These are phyloP conservation scores for Galerina marginata DNA, from an alignment of 768 basidiomycete genomes.

Conservation along the genomic window DNA sequence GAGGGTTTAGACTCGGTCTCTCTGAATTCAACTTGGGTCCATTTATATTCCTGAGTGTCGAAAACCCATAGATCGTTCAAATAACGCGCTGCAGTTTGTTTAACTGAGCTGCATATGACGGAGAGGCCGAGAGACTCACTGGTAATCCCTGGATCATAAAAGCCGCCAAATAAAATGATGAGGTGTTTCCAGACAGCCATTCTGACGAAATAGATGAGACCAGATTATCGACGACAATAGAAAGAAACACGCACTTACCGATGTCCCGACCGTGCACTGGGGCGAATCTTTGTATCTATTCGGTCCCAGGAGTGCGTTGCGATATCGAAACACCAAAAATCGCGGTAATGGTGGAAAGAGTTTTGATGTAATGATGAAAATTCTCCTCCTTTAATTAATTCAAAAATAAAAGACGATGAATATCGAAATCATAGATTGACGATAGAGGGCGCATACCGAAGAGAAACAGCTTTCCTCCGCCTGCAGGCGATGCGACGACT, in stretches of 20 bases:
- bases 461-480: constrained; percentile 87
- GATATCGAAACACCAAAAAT: constrained; percentile 90
- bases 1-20: constrained; percentile 77
- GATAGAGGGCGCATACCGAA: constrained; percentile 54
- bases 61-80: constrained; percentile 87
- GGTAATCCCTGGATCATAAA: constrained; percentile 84
- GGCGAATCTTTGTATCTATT: constrained; percentile 83
- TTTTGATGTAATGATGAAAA: constrained; percentile 86
- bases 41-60: constrained; percentile 85
- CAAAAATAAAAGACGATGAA: no score
- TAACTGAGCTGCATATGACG: background rate
- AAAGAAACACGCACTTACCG: constrained; percentile 47
- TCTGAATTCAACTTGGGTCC: constrained; percentile 78
- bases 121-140: constrained; percentile 48
- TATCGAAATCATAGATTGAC: no score
- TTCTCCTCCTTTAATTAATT: constrained; percentile 75
- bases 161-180: constrained; percentile 88
- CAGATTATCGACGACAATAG: background rate
- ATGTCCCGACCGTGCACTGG: constrained; percentile 84
- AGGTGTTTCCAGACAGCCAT: constrained; percentile 92
- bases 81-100: constrained; percentile 63
- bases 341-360: constrained; percentile 86
- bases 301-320: constrained; percentile 82
- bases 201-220: constrained; percentile 37
- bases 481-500: constrained; percentile 70